A percentile compares a stretch with the other conserved stretches of the same genome.
These are phyloP conservation scores for Saccharomycopsis sp. DNA, from an alignment of 805 yeast species.

Conservation along the genomic window DNA sequence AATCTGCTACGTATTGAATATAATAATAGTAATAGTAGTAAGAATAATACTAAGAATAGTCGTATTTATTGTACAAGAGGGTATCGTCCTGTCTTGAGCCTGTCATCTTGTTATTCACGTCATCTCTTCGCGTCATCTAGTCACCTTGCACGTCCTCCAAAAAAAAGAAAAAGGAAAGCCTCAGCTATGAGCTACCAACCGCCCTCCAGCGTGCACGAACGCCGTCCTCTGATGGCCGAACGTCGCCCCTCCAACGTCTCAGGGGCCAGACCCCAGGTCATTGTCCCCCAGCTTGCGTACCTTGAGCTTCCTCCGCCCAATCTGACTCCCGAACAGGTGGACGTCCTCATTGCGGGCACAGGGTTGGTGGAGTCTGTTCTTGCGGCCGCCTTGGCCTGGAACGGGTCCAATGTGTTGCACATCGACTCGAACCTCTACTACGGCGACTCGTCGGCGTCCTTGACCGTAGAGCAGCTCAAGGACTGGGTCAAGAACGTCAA, in stretches of 20 bases:
- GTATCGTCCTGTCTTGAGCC: background rate
- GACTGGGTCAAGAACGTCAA: constrained; percentile 77
- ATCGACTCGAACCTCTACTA: constrained; percentile 79
- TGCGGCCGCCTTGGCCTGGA: constrained; percentile 96
- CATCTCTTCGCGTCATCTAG: background rate
- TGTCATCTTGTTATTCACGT: background rate
- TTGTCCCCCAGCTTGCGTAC: constrained; percentile 69
- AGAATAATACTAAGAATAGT: too few species aligned
- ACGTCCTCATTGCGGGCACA: constrained; percentile 87
- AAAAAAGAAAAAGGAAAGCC: too few species aligned
- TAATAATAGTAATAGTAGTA: too few species aligned
- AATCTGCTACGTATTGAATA: background rate
- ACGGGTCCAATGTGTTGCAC: constrained; percentile 91
- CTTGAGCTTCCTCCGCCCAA: constrained; percentile 66
- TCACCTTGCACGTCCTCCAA: too few species aligned
- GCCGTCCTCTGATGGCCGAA: constrained; percentile 63
- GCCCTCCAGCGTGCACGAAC: constrained; percentile 25
- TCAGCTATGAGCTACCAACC: constrained; percentile 18
- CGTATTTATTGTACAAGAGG: too few species aligned
- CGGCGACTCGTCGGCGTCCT: constrained; percentile 83
- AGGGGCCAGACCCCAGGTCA: constrained; percentile 25
- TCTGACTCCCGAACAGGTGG: constrained; percentile 63
- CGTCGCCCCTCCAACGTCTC: constrained; percentile 46
- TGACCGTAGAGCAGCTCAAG: constrained; percentile 79
- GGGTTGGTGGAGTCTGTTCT: constrained; percentile 82